Percentiles rank a stretch among this genome's conserved stretches.
Conservation (phyloP, 1,284 basidiomycete genomes). For the Ganoderma multipileum region DNA sequence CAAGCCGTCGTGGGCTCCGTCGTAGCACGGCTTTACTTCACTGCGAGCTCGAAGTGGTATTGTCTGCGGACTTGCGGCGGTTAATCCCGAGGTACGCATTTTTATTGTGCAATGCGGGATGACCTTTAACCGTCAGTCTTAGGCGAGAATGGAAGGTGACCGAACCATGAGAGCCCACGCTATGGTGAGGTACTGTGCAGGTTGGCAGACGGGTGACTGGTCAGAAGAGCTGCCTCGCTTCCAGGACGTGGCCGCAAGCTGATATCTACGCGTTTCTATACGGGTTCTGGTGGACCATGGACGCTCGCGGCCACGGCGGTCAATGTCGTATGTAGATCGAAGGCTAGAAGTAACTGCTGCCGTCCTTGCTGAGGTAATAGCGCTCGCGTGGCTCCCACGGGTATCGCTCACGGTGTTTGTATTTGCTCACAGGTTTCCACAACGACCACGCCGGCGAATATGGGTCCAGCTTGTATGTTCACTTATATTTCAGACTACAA, state of each 20-base stretch:
- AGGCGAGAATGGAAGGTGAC: neutral
- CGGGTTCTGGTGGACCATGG: conserved; percentile 11
- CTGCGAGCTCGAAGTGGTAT: neutral
- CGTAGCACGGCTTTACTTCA: neutral
- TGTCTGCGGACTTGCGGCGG: neutral
- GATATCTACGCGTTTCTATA: conserved; percentile 23
- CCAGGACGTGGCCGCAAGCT: neutral
- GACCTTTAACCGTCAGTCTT: neutral
- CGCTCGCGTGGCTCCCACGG: conserved; percentile 10
- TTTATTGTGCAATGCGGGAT: neutral
- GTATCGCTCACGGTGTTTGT: neutral
- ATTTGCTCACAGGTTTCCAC: neutral
- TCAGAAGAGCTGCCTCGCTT: neutral
- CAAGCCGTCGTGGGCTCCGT: neutral
- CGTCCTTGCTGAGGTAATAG: neutral
- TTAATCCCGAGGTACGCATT: neutral
- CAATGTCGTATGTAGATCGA: conserved; percentile 22
- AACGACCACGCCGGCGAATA: neutral
- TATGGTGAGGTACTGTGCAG: neutral
- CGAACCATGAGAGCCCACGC: neutral
- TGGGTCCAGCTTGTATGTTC: neutral
- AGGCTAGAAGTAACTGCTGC: conserved; percentile 8
- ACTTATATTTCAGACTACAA: neutral
- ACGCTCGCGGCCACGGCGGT: neutral
- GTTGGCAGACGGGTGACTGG: neutral